Evolutionary conservation across 352 stramenopile genomes (phyloP).

Genomic region (Pythium apleroticum): DNA sequence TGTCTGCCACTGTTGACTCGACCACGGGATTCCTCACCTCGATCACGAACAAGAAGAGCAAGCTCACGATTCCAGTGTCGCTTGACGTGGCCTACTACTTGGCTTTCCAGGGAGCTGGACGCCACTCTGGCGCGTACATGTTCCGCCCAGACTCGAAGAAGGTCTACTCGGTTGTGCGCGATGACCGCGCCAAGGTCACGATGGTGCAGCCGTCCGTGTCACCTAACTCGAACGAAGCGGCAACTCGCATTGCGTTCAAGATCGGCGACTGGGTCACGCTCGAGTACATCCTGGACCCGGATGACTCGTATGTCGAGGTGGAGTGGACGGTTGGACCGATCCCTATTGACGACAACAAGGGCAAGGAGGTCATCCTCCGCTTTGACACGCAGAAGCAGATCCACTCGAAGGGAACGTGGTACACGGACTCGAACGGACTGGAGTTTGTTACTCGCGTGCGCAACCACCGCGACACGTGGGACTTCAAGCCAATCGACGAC

Average conservation of each 20-base stretch:
- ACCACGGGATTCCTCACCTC: constrained; percentile 54
- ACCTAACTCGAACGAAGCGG: constrained; percentile 22
- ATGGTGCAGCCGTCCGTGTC: constrained; percentile 32
- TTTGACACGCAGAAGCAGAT: constrained; percentile 74
- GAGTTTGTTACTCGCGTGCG: constrained; percentile 92
- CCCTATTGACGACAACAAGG: constrained; percentile 74
- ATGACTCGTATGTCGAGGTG: constrained; percentile 90
- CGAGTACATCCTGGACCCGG: constrained; percentile 86
- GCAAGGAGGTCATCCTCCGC: constrained; percentile 96
- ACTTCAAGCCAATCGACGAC: constrained; percentile 86
- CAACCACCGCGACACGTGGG: constrained; percentile 89
- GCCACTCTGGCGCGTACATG: constrained; percentile 96
- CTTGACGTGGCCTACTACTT: constrained; percentile 69
- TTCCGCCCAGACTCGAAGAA: constrained; percentile 91
- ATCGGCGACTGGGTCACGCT: constrained; percentile 90
- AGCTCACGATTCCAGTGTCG: constrained; percentile 52
- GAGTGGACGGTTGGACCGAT: constrained; percentile 92
- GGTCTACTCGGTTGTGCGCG: constrained; percentile 41
- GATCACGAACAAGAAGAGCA: constrained; percentile 71
- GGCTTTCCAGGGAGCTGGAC: constrained; percentile 45
- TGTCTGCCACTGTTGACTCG: constrained; percentile 54
- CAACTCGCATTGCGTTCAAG: constrained; percentile 62
- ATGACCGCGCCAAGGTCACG: constrained; percentile 28
- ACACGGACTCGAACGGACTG: constrained; percentile 95
- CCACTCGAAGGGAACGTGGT: constrained; percentile 59